Conservation (phyloP, 169 alveolate species). For the Eimeria maxima region DNA sequence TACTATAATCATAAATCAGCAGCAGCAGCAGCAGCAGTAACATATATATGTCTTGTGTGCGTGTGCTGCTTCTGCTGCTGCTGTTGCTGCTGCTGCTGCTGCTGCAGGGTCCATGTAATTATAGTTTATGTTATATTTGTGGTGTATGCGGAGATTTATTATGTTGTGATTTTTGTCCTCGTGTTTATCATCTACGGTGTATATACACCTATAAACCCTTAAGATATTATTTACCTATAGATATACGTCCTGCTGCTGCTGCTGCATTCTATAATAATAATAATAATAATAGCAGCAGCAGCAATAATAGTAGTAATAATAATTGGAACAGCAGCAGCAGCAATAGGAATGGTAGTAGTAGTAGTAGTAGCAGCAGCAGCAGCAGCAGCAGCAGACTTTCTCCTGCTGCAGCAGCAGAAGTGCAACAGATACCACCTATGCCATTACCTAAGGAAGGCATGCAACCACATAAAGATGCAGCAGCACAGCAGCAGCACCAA, state of each 20-base stretch:
- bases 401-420: background rate
- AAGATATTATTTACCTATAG: conserved; percentile 35
- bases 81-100: no score
- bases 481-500: conserved; percentile 46
- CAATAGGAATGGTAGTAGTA: no score
- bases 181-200: conserved; percentile 51
- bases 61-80: no score
- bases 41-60: no score
- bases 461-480: background rate
- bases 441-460: background rate
- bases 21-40: no score
- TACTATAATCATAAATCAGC: no score
- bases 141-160: conserved; percentile 59
- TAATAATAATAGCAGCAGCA: no score
- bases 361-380: no score
- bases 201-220: conserved; percentile 68
- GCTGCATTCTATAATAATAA: conserved; percentile 35
- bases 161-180: conserved; percentile 79
- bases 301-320: no score
- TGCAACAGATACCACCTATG: conserved; percentile 17
- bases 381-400: background rate
- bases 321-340: no score
- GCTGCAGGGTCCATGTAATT: conserved; percentile 51
- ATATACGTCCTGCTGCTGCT: conserved; percentile 43
- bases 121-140: conserved; percentile 55